These are phyloP conservation scores for Carex myosuroides DNA, from an alignment of 176 grass and related monocot species.

Conservation along the genomic window DNA sequence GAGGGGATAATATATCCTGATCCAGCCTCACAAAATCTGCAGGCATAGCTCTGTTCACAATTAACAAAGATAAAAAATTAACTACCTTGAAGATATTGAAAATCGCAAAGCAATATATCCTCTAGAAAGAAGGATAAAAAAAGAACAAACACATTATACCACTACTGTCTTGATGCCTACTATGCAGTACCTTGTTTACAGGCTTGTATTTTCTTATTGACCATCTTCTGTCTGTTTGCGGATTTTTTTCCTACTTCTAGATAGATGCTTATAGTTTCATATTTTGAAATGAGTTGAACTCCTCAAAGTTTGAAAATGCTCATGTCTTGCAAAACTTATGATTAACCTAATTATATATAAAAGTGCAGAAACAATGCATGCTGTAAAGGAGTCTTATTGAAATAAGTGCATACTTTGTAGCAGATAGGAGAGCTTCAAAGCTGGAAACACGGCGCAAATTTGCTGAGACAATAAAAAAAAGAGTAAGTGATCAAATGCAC, in stretches of 20 bases:
- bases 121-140: neutral
- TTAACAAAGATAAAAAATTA: conserved; percentile 13
- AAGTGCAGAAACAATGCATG: neutral
- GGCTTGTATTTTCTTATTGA: neutral
- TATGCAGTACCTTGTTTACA: neutral
- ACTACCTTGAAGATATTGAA: neutral
- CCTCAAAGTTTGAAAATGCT: neutral
- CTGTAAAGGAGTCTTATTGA: neutral
- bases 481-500: neutral
- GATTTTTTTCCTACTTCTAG: neutral
- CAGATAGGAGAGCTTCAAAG: conserved; percentile 92
- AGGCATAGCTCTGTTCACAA: conserved; percentile 77
- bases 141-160: neutral
- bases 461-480: conserved; percentile 50
- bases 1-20: conserved; percentile 97
- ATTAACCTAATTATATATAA: neutral
- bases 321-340: neutral
- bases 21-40: conserved; percentile 97
- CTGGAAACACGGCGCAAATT: conserved; percentile 79
- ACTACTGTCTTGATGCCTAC: neutral
- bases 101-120: neutral
- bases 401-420: conserved; percentile 64
- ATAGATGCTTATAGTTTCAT: neutral
- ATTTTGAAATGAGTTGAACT: neutral
- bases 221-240: neutral